Conservation (phyloP, 2,329 filamentous ascomycete species). For the Aureobasidium sp. region DNA sequence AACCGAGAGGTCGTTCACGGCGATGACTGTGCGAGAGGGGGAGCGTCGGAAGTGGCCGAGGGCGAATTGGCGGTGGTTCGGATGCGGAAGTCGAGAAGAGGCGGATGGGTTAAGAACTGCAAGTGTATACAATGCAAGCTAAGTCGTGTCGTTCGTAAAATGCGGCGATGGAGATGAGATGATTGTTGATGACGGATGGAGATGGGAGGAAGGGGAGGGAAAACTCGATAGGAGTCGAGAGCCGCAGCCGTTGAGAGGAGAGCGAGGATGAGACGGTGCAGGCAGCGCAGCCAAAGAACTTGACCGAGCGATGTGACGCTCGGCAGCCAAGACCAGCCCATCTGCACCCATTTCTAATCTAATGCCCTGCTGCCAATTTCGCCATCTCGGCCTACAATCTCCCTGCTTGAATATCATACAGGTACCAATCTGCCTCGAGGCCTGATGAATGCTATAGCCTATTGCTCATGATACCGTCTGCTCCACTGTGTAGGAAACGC, state of each 20-base stretch:
- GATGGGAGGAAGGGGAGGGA: conserved; percentile 12
- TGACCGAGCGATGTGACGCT: neutral
- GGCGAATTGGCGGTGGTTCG: conserved; percentile 2
- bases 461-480: neutral
- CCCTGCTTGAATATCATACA: neutral
- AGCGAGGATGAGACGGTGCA: conserved; percentile 4
- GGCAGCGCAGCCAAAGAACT: neutral
- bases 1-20: neutral
- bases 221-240: conserved; percentile 15
- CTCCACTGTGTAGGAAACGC: neutral
- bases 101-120: conserved; percentile 9
- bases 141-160: conserved; percentile 15
- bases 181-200: conserved; percentile 15
- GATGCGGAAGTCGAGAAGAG: neutral
- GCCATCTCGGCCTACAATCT: neutral
- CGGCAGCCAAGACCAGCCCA: neutral
- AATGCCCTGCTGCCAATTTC: neutral
- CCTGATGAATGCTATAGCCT: too few relatives aligned
- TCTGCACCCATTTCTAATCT: conserved; percentile 2
- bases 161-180: conserved; percentile 17
- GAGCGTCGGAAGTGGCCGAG: neutral
- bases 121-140: conserved; percentile 11
- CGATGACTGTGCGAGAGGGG: neutral
- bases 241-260: conserved; percentile 3
- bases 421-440: neutral